Evolutionary conservation across 768 basidiomycete genomes (phyloP).

Genomic region (Postia placenta): DNA sequence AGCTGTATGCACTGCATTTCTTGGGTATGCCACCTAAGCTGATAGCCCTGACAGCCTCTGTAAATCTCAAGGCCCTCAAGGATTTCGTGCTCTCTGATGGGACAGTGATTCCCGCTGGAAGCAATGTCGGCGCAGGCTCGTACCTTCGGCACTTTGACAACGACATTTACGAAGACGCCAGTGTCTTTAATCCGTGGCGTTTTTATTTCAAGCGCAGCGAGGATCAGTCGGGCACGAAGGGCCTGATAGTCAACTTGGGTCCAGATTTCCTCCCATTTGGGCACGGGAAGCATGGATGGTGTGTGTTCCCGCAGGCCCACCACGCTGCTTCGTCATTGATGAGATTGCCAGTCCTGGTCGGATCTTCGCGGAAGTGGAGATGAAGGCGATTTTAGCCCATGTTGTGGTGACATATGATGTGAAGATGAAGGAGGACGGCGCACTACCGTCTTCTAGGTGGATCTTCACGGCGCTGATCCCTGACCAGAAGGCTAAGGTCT

Average conservation of each 20-base stretch:
- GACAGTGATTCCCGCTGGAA: constrained; percentile 16
- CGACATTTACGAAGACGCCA: constrained; percentile 16
- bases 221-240: constrained; percentile 6
- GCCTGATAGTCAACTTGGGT: constrained; percentile 13
- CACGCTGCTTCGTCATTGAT: too few relatives aligned
- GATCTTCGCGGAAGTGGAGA: constrained; percentile 8
- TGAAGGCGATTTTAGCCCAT: constrained; percentile 9
- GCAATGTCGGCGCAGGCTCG: constrained; percentile 11
- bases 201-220: constrained; percentile 12
- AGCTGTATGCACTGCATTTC: background rate
- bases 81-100: constrained; percentile 17
- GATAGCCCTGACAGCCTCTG: background rate
- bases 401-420: constrained; percentile 8
- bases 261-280: constrained; percentile 14
- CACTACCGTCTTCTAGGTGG: constrained; percentile 10
- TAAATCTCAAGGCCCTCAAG: constrained; percentile 7
- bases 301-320: too few relatives aligned
- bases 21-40: background rate
- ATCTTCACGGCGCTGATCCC: constrained; percentile 13
- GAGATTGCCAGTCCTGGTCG: constrained; percentile 6
- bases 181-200: constrained; percentile 19
- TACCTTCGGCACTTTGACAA: constrained; percentile 18
- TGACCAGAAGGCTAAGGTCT: constrained; percentile 11
- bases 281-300: constrained; percentile 18
- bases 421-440: constrained; percentile 5